A percentile compares a stretch with the other conserved stretches of the same genome.
These are phyloP conservation scores for Malassezia pachydermatis DNA, from an alignment of 1,284 basidiomycete genomes.

Conservation along the genomic window DNA sequence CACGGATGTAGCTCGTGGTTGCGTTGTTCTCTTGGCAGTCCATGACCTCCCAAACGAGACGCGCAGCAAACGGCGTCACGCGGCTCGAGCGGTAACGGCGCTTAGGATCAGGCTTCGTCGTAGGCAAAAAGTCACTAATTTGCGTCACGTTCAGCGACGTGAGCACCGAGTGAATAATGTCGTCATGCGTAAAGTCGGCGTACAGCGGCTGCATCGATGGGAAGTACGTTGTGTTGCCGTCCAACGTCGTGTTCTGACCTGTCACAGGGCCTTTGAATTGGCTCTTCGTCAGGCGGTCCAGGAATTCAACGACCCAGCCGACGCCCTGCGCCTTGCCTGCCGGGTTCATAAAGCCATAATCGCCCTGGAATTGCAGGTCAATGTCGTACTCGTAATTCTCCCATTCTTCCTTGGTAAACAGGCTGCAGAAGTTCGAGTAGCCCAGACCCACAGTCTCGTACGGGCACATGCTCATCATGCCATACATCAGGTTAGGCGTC, in stretches of 20 bases:
- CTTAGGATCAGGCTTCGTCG: constrained; percentile 18
- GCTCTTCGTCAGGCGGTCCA: constrained; percentile 27
- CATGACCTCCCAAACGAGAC: constrained; percentile 29
- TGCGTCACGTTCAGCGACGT: constrained; percentile 40
- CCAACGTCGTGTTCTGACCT: constrained; percentile 35
- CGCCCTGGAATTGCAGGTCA: constrained; percentile 38
- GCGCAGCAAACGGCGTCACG: constrained; percentile 30
- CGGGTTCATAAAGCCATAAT: constrained; percentile 70
- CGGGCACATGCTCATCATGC: constrained; percentile 48
- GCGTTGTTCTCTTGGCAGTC: constrained; percentile 28
- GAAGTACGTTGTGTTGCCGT: constrained; percentile 26
- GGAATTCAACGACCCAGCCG: constrained; percentile 57
- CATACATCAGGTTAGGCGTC: constrained; percentile 37
- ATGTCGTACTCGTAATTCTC: constrained; percentile 65
- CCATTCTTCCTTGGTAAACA: constrained; percentile 82
- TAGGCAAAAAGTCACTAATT: constrained; percentile 24
- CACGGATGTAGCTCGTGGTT: constrained; percentile 57
- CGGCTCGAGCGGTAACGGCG: constrained; percentile 29
- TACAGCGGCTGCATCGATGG: constrained; percentile 37
- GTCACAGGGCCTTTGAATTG: constrained; percentile 22
- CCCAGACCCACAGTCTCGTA: constrained; percentile 37
- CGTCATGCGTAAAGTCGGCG: constrained; percentile 39
- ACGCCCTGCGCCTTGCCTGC: constrained; percentile 69
- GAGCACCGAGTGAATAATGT: constrained; percentile 29
- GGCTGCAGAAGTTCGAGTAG: constrained; percentile 59